A percentile compares a stretch with the other conserved stretches of the same genome.
Evolutionary conservation across 2,329 filamentous ascomycete species (phyloP).

Genomic region (Eurotiales sp.): DNA sequence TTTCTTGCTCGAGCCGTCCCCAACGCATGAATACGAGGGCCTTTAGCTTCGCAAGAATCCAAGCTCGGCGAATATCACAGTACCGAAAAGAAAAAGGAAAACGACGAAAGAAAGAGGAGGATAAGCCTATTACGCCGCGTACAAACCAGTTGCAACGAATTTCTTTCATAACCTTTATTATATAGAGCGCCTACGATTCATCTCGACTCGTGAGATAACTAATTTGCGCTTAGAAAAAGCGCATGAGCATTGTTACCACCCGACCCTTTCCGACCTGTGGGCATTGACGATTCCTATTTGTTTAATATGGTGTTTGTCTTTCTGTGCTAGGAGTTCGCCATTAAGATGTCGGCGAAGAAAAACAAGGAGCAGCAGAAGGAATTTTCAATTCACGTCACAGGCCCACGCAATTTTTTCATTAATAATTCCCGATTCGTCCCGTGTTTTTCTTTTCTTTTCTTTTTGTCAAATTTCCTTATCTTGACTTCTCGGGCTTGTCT

Average conservation of each 20-base stretch:
- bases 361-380: neutral
- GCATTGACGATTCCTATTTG: neutral
- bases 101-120: neutral
- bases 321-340: neutral
- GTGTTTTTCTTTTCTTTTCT: neutral
- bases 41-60: too few relatives aligned
- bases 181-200: slow-evolving; percentile 3
- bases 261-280: neutral
- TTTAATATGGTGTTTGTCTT: neutral
- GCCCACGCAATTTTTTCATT: neutral
- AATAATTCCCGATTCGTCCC: too few relatives aligned
- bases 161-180: slow-evolving; percentile 3
- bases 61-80: neutral
- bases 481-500: too few relatives aligned
- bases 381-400: neutral
- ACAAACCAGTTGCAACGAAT: slow-evolving; percentile 4
- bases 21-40: slow-evolving; percentile 20
- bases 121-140: neutral
- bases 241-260: neutral
- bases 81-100: neutral
- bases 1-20: slow-evolving; percentile 42
- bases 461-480: neutral
- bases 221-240: neutral
- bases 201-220: neutral
- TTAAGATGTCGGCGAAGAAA: neutral